Conservation (phyloP, 1,284 basidiomycete genomes). For the Tausonia pullulans region DNA sequence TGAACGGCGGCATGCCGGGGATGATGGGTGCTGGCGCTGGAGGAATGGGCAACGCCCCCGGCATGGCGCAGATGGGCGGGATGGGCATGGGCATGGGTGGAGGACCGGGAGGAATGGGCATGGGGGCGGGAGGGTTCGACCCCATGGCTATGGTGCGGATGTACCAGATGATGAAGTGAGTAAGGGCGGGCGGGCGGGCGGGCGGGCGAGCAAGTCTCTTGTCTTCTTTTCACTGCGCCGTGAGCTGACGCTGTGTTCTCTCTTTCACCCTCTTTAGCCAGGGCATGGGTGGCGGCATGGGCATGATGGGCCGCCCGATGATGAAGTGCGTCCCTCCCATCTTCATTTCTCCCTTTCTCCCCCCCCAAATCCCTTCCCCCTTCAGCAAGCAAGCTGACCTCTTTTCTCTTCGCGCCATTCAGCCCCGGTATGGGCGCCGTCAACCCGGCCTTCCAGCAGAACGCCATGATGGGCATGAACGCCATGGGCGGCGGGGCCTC, state of each 20-base stretch:
- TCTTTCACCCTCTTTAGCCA: neutral
- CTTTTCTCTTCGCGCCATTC: neutral
- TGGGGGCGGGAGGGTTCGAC: slow-evolving; percentile 27
- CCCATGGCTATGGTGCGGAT: slow-evolving; percentile 42
- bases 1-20: slow-evolving; percentile 51
- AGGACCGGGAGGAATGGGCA: slow-evolving; percentile 25
- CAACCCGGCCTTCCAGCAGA: neutral
- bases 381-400: neutral
- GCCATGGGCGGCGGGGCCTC: too few species aligned
- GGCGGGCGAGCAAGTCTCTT: slow-evolving; percentile 22
- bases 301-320: slow-evolving; percentile 13
- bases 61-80: slow-evolving; percentile 35
- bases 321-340: slow-evolving; percentile 1
- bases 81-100: slow-evolving; percentile 36
- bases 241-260: slow-evolving; percentile 14
- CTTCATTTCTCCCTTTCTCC: neutral
- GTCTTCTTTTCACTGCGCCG: slow-evolving; percentile 24
- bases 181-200: slow-evolving; percentile 22
- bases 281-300: slow-evolving; percentile 28
- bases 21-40: slow-evolving; percentile 45
- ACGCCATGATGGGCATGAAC: neutral
- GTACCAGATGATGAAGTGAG: slow-evolving; percentile 42
- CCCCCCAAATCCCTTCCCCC: slow-evolving; percentile 5
- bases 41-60: slow-evolving; percentile 16
- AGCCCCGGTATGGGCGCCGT: neutral